Conservation (phyloP, 148 eudicot genomes). For the Rhododendron ferrugineum region DNA sequence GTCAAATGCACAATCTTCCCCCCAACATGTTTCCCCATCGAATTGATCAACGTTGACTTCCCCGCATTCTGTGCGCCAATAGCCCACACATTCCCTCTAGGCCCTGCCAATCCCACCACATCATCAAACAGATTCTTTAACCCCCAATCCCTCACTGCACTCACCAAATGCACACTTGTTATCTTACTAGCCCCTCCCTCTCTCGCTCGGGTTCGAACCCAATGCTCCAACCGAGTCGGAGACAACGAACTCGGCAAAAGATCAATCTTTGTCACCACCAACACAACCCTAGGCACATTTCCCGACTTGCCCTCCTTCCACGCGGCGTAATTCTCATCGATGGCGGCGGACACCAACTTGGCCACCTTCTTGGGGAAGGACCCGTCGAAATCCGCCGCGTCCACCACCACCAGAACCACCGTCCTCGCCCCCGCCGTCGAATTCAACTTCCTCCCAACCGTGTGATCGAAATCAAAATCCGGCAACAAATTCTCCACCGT, state of each 20-base stretch:
- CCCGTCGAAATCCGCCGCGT: slow-evolving; percentile 87
- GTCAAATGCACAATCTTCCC: slow-evolving; percentile 59
- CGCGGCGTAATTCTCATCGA: slow-evolving; percentile 51
- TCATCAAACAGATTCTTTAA: slow-evolving; percentile 77
- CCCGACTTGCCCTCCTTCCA: slow-evolving; percentile 97
- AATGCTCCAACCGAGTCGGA: slow-evolving; percentile 78
- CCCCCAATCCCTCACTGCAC: slow-evolving; percentile 86
- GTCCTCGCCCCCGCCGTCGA: slow-evolving; percentile 58
- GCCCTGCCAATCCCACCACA: slow-evolving; percentile 69
- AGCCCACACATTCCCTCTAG: slow-evolving; percentile 93
- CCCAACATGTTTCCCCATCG: slow-evolving; percentile 63
- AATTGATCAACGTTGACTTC: slow-evolving; percentile 87
- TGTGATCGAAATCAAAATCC: slow-evolving; percentile 89
- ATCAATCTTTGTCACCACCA: slow-evolving; percentile 89
- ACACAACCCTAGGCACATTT: slow-evolving; percentile 75
- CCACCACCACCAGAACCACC: slow-evolving; percentile 85
- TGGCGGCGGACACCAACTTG: slow-evolving; percentile 51
- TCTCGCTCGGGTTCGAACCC: slow-evolving; percentile 86
- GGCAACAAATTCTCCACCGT: slow-evolving; percentile 77
- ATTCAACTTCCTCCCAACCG: slow-evolving; percentile 78
- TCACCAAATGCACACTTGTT: slow-evolving; percentile 85
- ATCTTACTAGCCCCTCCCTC: slow-evolving; percentile 75
- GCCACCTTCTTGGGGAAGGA: slow-evolving; percentile 85
- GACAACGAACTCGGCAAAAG: slow-evolving; percentile 62
- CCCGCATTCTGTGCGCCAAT: slow-evolving; percentile 98